Percentiles rank a stretch among this genome's conserved stretches.
phyloP scores from a whole-genome alignment of 345 rosid species.

The Eucalyptus lansdowneana region DNA sequence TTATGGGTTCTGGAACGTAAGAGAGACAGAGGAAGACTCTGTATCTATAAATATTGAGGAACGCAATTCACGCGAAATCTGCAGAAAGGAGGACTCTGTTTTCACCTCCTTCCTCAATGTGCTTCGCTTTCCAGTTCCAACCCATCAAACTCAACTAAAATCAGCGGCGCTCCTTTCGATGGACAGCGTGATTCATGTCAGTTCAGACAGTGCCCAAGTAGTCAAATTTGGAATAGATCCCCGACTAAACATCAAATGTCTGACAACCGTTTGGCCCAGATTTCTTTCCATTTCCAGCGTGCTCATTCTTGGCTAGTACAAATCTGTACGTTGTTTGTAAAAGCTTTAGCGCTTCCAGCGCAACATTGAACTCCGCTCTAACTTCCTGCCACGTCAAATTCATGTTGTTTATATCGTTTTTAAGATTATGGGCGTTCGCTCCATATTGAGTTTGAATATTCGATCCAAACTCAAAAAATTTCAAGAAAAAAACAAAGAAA shows the following conservation, averaged over 20 bases:
- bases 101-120: background rate
- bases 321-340: background rate
- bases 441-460: background rate
- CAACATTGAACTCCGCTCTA: background rate
- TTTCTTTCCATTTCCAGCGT: background rate
- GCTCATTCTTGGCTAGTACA: background rate
- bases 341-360: background rate
- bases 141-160: background rate
- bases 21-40: background rate
- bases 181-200: background rate
- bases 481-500: background rate
- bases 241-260: background rate
- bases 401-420: background rate
- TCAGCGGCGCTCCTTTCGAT: background rate
- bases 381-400: background rate
- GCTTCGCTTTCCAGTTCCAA: background rate
- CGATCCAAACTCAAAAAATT: background rate
- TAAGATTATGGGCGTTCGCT: background rate
- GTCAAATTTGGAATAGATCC: background rate
- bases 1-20: background rate
- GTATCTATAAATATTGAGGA: background rate
- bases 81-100: background rate
- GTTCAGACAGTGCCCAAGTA: background rate
- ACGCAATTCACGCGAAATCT: background rate
- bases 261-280: background rate